Base-by-base conservation (phyloP, 257 asterid genomes). In the Solanum rostratum region DNA sequence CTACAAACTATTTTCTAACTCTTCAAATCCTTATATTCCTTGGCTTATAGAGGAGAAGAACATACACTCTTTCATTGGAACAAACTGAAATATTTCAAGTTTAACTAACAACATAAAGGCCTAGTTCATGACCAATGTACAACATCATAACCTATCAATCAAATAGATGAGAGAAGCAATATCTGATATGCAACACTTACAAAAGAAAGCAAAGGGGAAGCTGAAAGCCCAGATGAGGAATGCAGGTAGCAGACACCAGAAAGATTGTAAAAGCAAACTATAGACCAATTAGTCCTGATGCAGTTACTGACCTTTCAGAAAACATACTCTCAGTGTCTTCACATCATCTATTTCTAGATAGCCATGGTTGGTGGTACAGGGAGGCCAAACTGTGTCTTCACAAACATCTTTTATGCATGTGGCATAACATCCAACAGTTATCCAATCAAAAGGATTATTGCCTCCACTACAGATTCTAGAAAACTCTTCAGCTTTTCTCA, bases 381-480 rank as follows among this genome's bases (percentile, higher is more conserved):
- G 82, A 76, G 82, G 82, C 82, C 82, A 76, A 76, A 46, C 16
- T 76, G 62, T 76, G 18, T 76, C 81, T 76, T 76, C 60, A 49
- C 62, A 76, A 43, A 24, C 81, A 49, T 76, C 81, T 30, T 49
- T 76, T 76, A 76, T 76, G 82, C 60, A 76, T 49, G 82, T 24
- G 15, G 62, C 82, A 49, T 76, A 76, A 76, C 24, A 60, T 76
- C 82, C 62, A 76, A 76, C 82, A 15, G 81, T 76, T 12, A 9
- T 22, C 82, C 82, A 76, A 10, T 76, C 62, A 11, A 76, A 24
- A 76, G 82, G 62, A 27, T 27, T 76, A 73, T 73, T 8, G 22
- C 81, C 24, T 73, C 41, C 81, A 46, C 27, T 76, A 49, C 18
- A 76, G 43, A 50, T 24, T 76, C 45, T 16, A 30, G 82, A 76